phyloP scores from a whole-genome alignment of 441 rosid species.

The Theobroma grandiflorum region DNA sequence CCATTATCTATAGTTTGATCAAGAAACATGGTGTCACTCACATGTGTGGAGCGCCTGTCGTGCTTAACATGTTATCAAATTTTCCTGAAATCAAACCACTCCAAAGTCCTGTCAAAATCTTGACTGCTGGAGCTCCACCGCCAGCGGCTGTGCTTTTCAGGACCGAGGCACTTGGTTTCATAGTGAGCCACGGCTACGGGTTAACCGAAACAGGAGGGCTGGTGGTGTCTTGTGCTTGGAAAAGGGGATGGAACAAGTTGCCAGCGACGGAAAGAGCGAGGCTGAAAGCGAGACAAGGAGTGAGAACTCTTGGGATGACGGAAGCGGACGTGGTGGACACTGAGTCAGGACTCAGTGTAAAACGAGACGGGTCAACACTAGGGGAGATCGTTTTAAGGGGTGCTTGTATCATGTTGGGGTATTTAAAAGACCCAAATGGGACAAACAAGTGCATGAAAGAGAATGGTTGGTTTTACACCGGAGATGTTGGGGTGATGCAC shows the following conservation, averaged over 20 bases:
- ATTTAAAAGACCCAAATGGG: conserved; percentile 65
- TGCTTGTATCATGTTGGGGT: conserved; percentile 72
- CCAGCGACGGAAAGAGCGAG: conserved; percentile 70
- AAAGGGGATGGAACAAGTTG: conserved; percentile 62
- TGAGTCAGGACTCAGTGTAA: conserved; percentile 51
- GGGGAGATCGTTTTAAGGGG: conserved; percentile 83
- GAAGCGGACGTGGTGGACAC: conserved; percentile 67
- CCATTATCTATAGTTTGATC: conserved; percentile 49
- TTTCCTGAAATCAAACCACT: conserved; percentile 40
- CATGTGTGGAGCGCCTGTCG: conserved; percentile 90
- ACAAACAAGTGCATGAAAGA: conserved; percentile 54
- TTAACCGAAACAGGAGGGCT: conserved; percentile 69
- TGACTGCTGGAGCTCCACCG: conserved; percentile 89
- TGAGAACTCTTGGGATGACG: conserved; percentile 44
- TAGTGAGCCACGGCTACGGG: conserved; percentile 79
- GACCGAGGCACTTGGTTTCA: conserved; percentile 71
- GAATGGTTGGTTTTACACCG: conserved; percentile 75
- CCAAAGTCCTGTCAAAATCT: conserved; percentile 51
- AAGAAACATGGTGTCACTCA: conserved; percentile 68
- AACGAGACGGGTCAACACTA: conserved; percentile 55
- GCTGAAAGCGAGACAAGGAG: conserved; percentile 71
- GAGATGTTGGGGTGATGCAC: conserved; percentile 85
- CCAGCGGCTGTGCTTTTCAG: conserved; percentile 71
- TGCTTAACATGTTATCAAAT: conserved; percentile 77
- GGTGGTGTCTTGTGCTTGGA: conserved; percentile 81